Evolutionary conservation across 768 basidiomycete genomes (phyloP).

Genomic region (Paxillus rubicundulus): DNA sequence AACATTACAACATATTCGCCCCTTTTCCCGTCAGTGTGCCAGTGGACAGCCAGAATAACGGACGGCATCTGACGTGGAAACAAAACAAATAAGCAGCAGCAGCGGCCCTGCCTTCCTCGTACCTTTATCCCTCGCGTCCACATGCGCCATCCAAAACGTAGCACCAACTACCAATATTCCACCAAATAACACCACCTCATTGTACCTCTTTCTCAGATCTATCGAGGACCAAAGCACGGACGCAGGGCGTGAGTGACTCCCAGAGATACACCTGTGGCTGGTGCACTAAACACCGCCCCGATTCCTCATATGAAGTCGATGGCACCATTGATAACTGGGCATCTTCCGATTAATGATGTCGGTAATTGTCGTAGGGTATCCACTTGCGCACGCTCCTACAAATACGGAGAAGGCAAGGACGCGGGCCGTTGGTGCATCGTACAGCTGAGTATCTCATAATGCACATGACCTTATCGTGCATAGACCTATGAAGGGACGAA

Average conservation of each 20-base stretch:
- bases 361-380: slow-evolving; percentile 4
- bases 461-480: too few species aligned
- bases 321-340: neutral
- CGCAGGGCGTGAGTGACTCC: neutral
- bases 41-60: too few species aligned
- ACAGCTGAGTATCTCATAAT: too few species aligned
- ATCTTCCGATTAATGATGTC: neutral
- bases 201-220: neutral
- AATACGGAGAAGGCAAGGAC: too few species aligned
- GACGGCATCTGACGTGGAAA: too few species aligned
- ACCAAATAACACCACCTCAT: neutral
- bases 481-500: too few species aligned
- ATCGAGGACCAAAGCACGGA: neutral
- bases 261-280: neutral
- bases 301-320: slow-evolving; percentile 1
- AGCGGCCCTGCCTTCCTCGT: too few species aligned
- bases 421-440: too few species aligned
- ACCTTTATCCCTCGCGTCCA: neutral
- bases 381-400: neutral
- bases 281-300: neutral
- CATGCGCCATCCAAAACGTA: neutral
- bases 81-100: too few species aligned
- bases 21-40: too few species aligned
- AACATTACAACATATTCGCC: too few species aligned
- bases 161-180: neutral